Evolutionary conservation across 805 yeast species (phyloP), one percentile per base, ranked within the genome.

Genomic region (Saccharomycopsis selenospora): DNA sequence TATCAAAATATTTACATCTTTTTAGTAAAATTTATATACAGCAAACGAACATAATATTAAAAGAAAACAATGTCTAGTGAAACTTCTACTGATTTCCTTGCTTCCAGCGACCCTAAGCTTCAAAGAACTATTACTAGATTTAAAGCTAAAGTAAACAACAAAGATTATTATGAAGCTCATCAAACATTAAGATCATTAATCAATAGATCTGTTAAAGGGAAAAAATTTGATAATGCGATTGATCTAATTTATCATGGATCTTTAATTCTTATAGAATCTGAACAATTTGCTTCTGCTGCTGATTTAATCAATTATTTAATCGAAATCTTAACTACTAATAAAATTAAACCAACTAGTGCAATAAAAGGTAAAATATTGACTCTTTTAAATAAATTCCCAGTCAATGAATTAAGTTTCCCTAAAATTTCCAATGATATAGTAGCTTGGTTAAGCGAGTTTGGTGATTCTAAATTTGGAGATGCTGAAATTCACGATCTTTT

Each of bases 121-220:
- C 71, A 73, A 46, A 74, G 76, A 57, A 82, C 88, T 1, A 64
- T 83, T 41, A 77, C 72, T 20, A 69, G 93, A 55, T 84, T 83
- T 67, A 77, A 80, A 59, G 73, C 59, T 23, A 81, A 85, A 58
- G 82, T 91, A 54, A 76, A 74, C 45, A 74, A 74, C 44, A 87
- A 86, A 2, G 85, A 89, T 48, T 88, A 74, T 67, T 91, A 91
- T 62, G 99, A 93, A 62, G 98, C 98, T 0, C 96, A 91, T 63
- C 98, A 93, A 65, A 90, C 96, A 0, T 73, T 93, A 45, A 72
- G 96, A 59, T 88, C 98, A 4, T 85, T 91, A 47, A 85, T 86
- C 38, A 89, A 89, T 56, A 73, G 99, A 61, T 84, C 85, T 60
- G 82, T 85, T 40, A 78, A 85, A 54, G 61, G 80, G 22, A 78